phyloP scores from a whole-genome alignment of 2,329 filamentous ascomycete species.

The Neonectria sp. region DNA sequence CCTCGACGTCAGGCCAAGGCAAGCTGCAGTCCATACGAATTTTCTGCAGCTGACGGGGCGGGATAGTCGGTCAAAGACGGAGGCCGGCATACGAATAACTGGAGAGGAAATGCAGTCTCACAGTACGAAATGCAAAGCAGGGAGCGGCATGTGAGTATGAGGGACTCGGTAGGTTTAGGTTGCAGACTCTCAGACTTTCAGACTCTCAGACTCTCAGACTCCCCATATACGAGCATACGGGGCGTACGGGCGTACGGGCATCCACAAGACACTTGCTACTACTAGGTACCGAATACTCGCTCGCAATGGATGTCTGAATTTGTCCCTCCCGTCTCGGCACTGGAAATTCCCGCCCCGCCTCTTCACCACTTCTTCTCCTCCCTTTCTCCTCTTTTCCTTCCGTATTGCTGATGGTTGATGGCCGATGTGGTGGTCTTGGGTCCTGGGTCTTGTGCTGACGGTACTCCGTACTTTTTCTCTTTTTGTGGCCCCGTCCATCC shows the following conservation, averaged over 20 bases:
- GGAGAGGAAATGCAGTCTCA: slow-evolving; percentile 1
- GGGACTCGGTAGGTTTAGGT: slow-evolving; percentile 16
- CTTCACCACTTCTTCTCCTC: slow-evolving; percentile 2
- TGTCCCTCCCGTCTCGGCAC: slow-evolving; percentile 16
- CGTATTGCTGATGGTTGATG: slow-evolving; percentile 17
- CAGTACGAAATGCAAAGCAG: slow-evolving; percentile 3
- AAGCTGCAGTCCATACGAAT: background rate
- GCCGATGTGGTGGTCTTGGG: slow-evolving; percentile 9
- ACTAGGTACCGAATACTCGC: too few relatives aligned
- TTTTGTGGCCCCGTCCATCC: slow-evolving; percentile 5
- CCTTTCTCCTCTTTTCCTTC: slow-evolving; percentile 6
- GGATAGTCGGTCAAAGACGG: slow-evolving; percentile 6
- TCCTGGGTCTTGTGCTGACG: slow-evolving; percentile 16
- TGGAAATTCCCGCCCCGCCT: slow-evolving; percentile 25
- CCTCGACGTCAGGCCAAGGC: slow-evolving; percentile 14
- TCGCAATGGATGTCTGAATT: background rate
- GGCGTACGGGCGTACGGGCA: slow-evolving; percentile 10
- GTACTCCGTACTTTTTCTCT: slow-evolving; percentile 7
- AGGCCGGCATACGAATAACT: background rate
- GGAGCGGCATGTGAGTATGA: slow-evolving; percentile 10
- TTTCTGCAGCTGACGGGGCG: slow-evolving; percentile 6
- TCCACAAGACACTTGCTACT: slow-evolving; percentile 2
- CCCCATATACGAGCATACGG: too few relatives aligned
- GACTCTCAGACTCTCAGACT: background rate
- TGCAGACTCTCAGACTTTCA: background rate